A percentile compares a stretch with the other conserved stretches of the same genome.
Conservation (phyloP, 352 stramenopile genomes). For the Globisporangium sylvaticum region DNA sequence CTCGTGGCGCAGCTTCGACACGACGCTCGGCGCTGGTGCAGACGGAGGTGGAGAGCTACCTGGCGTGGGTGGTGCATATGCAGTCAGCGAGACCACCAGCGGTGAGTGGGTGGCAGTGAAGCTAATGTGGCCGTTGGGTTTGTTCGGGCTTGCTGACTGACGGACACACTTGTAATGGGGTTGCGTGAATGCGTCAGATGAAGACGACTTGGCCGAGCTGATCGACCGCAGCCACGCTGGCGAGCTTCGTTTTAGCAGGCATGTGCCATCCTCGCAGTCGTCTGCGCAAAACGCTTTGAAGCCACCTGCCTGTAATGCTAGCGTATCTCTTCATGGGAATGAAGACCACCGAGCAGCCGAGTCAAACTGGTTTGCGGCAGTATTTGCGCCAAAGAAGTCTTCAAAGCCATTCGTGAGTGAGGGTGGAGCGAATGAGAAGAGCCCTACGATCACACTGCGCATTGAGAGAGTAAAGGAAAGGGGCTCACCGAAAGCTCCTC, state of each 20-base stretch:
- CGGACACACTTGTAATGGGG: too few species aligned
- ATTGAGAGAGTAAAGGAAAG: constrained; percentile 5
- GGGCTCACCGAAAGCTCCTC: too few species aligned
- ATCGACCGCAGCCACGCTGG: constrained; percentile 13
- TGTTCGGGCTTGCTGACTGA: too few species aligned
- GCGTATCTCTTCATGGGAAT: not conserved
- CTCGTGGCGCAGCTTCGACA: constrained; percentile 40
- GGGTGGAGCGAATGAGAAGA: not conserved
- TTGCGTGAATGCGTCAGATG: constrained; percentile 23
- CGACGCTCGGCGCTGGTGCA: constrained; percentile 12
- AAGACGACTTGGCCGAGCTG: constrained; percentile 23
- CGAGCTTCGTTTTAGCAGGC: not conserved
- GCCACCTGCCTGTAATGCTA: not conserved
- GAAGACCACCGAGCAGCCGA: not conserved
- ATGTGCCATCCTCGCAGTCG: not conserved
- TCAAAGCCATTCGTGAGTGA: not conserved
- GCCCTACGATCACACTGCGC: constrained; percentile 5
- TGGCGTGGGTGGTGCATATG: not conserved
- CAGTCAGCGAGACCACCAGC: constrained; percentile 14
- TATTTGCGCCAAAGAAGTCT: not conserved
- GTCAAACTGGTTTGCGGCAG: not conserved
- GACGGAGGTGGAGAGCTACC: not conserved
- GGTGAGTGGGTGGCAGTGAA: too few species aligned
- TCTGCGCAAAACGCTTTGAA: not conserved
- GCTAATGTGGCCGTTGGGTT: too few species aligned